Conservation (phyloP, 2,329 filamentous ascomycete genomes). For the Trichoderma aggressivum region DNA sequence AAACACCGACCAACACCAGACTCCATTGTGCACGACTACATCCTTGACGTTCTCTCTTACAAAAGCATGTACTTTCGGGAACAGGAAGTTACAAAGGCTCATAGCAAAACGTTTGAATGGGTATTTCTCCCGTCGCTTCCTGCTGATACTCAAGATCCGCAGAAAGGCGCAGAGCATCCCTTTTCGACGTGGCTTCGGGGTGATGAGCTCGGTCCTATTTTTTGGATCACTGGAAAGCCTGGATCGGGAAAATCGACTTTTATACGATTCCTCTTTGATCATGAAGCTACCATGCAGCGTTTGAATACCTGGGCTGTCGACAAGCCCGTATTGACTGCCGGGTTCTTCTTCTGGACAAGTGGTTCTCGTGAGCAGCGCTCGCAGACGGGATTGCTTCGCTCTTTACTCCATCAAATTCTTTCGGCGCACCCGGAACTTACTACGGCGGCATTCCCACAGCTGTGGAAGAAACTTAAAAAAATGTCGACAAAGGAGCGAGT, state of each 20-base stretch:
- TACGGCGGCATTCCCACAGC: slow-evolving; percentile 25
- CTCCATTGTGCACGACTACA: slow-evolving; percentile 30
- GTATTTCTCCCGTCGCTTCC: slow-evolving; percentile 27
- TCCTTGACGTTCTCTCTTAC: slow-evolving; percentile 32
- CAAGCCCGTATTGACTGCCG: slow-evolving; percentile 31
- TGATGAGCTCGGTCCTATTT: slow-evolving; percentile 25
- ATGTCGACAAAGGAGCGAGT: slow-evolving; percentile 34
- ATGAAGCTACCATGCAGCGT: slow-evolving; percentile 19
- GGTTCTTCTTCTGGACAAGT: slow-evolving; percentile 46
- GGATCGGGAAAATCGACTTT: slow-evolving; percentile 47
- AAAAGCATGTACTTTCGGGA: slow-evolving; percentile 33
- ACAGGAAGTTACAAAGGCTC: slow-evolving; percentile 30
- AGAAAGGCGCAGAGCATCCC: slow-evolving; percentile 14
- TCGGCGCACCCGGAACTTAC: slow-evolving; percentile 26
- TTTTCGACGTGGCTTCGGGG: slow-evolving; percentile 31
- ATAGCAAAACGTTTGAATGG: slow-evolving; percentile 37
- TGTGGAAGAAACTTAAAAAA: slow-evolving; percentile 28
- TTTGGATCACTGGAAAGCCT: slow-evolving; percentile 41
- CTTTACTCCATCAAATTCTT: slow-evolving; percentile 36
- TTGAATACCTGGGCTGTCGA: slow-evolving; percentile 29
- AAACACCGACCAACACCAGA: slow-evolving; percentile 19
- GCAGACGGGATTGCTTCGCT: slow-evolving; percentile 35
- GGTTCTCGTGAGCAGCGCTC: slow-evolving; percentile 39
- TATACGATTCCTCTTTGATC: slow-evolving; percentile 37
- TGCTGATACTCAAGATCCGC: background rate